Conservation (phyloP, 257 asterid genomes). For the Ballota nigra region DNA sequence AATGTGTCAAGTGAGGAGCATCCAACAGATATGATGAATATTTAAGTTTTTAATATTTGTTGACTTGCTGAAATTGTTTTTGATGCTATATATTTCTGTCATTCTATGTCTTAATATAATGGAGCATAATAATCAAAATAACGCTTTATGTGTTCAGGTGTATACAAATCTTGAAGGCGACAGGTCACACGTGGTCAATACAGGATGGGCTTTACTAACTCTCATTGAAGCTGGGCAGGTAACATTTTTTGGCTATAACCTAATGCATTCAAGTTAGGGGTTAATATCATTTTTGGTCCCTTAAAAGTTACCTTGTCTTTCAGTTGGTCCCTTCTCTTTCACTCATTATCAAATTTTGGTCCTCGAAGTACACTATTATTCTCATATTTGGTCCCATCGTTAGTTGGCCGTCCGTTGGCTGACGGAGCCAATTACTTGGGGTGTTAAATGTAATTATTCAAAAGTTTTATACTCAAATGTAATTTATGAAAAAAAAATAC, state of each 20-base stretch:
- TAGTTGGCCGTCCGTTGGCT: no score
- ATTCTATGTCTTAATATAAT: not conserved
- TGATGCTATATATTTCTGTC: not conserved
- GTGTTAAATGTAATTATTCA: no score
- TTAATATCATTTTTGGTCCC: no score
- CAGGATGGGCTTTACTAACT: slow-evolving; percentile 88
- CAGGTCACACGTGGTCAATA: slow-evolving; percentile 83
- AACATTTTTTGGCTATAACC: not conserved
- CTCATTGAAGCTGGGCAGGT: slow-evolving; percentile 97
- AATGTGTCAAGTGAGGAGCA: no score
- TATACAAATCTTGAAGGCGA: slow-evolving; percentile 81
- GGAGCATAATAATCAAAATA: slow-evolving; percentile 17
- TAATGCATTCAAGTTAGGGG: not conserved
- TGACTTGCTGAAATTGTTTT: slow-evolving; percentile 7
- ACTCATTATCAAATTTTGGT: no score
- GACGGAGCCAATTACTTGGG: no score
- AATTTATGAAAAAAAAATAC: no score
- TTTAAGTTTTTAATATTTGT: not conserved
- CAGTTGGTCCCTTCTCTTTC: no score
- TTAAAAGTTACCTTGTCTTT: no score
- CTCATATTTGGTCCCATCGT: no score
- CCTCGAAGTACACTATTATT: no score
- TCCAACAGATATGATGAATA: not conserved
- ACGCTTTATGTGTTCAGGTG: slow-evolving; percentile 47
- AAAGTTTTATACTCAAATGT: no score